These are phyloP conservation scores for Penicillium pancosmium DNA, from an alignment of 495 filamentous ascomycete genomes.

Conservation along the genomic window DNA sequence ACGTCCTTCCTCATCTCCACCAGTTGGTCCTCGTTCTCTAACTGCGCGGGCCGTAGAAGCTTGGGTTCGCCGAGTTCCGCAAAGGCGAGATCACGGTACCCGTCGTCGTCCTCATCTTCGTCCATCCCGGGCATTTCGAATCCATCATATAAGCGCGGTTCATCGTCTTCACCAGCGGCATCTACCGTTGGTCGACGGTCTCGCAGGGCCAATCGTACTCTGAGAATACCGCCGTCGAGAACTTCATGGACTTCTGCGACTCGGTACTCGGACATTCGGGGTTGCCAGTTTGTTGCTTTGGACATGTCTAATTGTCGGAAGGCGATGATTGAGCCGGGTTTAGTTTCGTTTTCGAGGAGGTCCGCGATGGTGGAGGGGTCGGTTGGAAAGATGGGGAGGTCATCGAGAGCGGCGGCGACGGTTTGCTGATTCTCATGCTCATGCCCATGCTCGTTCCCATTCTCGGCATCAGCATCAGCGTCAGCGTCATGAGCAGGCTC, in stretches of 20 bases:
- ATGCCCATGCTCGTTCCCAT: slow-evolving; percentile 2
- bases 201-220: slow-evolving; percentile 68
- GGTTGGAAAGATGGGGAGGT: slow-evolving; percentile 68
- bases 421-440: slow-evolving; percentile 16
- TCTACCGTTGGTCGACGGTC: slow-evolving; percentile 59
- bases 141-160: slow-evolving; percentile 60
- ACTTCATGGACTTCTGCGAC: slow-evolving; percentile 66
- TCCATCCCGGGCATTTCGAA: slow-evolving; percentile 68
- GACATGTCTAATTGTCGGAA: slow-evolving; percentile 80
- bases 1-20: slow-evolving; percentile 15
- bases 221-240: slow-evolving; percentile 48
- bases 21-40: slow-evolving; percentile 6
- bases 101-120: slow-evolving; percentile 55
- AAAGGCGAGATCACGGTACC: slow-evolving; percentile 53
- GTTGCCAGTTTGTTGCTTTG: slow-evolving; percentile 75
- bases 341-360: slow-evolving; percentile 56
- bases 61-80: slow-evolving; percentile 64
- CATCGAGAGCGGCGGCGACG: slow-evolving; percentile 31
- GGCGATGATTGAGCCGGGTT: slow-evolving; percentile 69
- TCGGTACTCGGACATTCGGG: slow-evolving; percentile 65
- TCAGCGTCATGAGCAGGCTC: slow-evolving; percentile 21
- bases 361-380: slow-evolving; percentile 59
- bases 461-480: slow-evolving; percentile 12
- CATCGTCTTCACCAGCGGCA: slow-evolving; percentile 53
- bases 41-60: slow-evolving; percentile 49